Conservation (phyloP, 2,329 filamentous ascomycete genomes). For the Sporothrix variecibatus region DNA sequence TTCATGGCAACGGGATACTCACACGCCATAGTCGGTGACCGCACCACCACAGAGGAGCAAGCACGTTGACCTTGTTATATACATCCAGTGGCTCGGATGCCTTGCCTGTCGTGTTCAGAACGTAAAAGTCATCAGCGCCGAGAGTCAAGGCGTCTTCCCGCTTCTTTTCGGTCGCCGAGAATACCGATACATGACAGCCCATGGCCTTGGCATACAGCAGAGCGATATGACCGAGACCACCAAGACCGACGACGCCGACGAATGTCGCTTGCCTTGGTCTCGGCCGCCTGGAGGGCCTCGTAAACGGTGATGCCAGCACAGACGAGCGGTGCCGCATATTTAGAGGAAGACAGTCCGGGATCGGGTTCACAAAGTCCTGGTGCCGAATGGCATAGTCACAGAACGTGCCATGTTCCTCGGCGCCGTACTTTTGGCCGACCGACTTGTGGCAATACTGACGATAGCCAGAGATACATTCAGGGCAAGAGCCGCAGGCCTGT, state of each 20-base stretch:
- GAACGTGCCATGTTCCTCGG: slow-evolving; percentile 22
- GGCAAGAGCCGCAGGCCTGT: slow-evolving; percentile 19
- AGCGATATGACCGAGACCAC: slow-evolving; percentile 64
- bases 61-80: slow-evolving; percentile 51
- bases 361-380: slow-evolving; percentile 26
- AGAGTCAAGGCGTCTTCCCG: not conserved
- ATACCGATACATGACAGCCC: slow-evolving; percentile 28
- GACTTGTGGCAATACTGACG: slow-evolving; percentile 22
- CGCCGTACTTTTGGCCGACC: slow-evolving; percentile 20
- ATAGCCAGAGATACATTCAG: slow-evolving; percentile 22
- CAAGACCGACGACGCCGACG: slow-evolving; percentile 47
- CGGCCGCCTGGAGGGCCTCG: slow-evolving; percentile 36
- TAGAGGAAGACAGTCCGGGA: slow-evolving; percentile 11
- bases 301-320: slow-evolving; percentile 40
- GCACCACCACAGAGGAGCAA: slow-evolving; percentile 38
- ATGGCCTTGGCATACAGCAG: slow-evolving; percentile 58
- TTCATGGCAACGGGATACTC: not conserved
- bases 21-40: slow-evolving; percentile 4
- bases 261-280: slow-evolving; percentile 23
- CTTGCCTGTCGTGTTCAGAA: not conserved
- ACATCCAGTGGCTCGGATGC: not conserved
- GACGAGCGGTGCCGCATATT: slow-evolving; percentile 21
- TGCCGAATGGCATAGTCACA: slow-evolving; percentile 23
- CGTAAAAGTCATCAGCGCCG: not conserved
- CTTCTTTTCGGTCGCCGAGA: slow-evolving; percentile 22